Evolutionary conservation across 345 rosid genomes (phyloP), one percentile per base, ranked within the genome.

Genomic region (Stellera chamaejasme): DNA sequence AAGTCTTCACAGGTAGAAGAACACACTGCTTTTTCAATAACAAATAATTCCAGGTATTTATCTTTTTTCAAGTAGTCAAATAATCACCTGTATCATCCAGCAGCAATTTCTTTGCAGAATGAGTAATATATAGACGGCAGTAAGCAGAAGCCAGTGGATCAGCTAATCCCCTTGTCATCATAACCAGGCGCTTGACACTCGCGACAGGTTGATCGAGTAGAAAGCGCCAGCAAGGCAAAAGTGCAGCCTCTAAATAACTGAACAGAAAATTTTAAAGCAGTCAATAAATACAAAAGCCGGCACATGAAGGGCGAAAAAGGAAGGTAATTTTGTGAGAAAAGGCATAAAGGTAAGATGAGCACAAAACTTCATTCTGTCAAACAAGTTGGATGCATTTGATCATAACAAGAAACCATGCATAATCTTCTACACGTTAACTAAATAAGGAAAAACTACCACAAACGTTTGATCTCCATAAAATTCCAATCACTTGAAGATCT

Each of bases 171-270:
- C 98, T 82, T 60, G 71, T 75, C 98, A 88, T 88, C 80, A 71
- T 78, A 52, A 83, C 79, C 59, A 91, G 63, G 48, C 92, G 90
- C 58, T 75, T 80, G 65, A 85, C 70, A 73, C 71, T 68, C 48
- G 82, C 79, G 19, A 32, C 25, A 42, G 90, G 92, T 54, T 62
- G 77, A 61, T 80, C 69, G 39, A 62, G 50, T 72, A 91, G 82
- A 74, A 85, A 91, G 45, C 77, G 79, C 95, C 96, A 85, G 58
- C 96, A 91, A 61, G 95, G 98, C 69, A 88, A 77, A 48, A 91
- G 71, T 27, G 98, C 90, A 68, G 80, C 67, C 77, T 91, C 98
- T 78, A 91, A 71, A 66, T 91, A 91, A 71, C 98, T 88, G 77
- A 58, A 68, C 13, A 32, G 55, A 50, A 64, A 59, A 4, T 27